A percentile compares a stretch with the other conserved stretches of the same genome.
Evolutionary conservation across 805 yeast genomes (phyloP).

Genomic region (Sungouiella blattae): DNA sequence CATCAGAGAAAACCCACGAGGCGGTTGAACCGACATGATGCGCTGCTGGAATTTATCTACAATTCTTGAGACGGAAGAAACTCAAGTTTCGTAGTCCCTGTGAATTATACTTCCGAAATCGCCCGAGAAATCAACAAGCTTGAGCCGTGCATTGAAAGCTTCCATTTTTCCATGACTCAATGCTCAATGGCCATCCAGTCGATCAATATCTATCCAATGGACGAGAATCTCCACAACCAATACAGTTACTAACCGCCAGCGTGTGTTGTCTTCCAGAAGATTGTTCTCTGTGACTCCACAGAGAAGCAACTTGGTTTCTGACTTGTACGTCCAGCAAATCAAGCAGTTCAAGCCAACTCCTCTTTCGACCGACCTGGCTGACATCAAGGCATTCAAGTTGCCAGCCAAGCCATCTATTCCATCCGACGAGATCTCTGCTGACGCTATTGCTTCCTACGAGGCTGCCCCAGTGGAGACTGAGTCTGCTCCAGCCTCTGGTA

Average conservation of each 20-base stretch:
- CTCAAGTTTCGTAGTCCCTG: too few species aligned
- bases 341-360: conserved; percentile 86
- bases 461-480: conserved; percentile 69
- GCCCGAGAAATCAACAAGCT: too few species aligned
- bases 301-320: conserved; percentile 65
- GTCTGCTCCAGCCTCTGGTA: conserved; percentile 26
- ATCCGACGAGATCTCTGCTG: conserved; percentile 62
- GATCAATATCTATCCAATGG: too few species aligned
- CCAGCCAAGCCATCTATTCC: conserved; percentile 82
- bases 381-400: conserved; percentile 77
- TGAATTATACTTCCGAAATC: too few species aligned
- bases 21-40: too few species aligned
- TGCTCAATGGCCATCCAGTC: too few species aligned
- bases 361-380: conserved; percentile 68
- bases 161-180: too few species aligned
- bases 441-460: conserved; percentile 68
- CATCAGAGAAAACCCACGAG: too few species aligned
- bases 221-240: too few species aligned
- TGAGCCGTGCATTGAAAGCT: too few species aligned
- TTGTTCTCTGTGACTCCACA: conserved; percentile 40
- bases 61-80: too few species aligned
- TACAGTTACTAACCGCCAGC: conserved; percentile 17
- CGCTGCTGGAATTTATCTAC: too few species aligned
- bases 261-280: conserved; percentile 35
- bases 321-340: conserved; percentile 82